Evolutionary conservation across 1,139 yeast species (phyloP).

Genomic region (Kazachstania sp.): DNA sequence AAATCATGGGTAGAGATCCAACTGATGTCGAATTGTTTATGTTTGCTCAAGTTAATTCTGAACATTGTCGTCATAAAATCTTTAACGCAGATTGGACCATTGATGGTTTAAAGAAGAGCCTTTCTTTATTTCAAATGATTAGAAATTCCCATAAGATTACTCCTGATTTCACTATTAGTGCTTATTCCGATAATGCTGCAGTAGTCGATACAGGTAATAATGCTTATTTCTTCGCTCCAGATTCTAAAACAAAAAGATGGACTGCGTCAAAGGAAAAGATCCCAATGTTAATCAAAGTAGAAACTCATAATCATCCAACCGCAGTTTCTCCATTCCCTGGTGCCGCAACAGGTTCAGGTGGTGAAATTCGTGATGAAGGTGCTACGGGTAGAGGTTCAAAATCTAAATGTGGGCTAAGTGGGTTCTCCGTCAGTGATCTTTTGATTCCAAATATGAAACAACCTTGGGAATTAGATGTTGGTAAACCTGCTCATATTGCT

Average conservation of each 20-base stretch:
- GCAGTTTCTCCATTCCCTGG: slow-evolving; percentile 99
- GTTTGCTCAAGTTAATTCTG: slow-evolving; percentile 99
- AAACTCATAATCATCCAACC: slow-evolving; percentile 98
- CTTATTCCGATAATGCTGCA: slow-evolving; percentile 98
- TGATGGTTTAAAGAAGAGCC: slow-evolving; percentile 67
- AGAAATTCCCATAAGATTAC: slow-evolving; percentile 80
- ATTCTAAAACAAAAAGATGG: slow-evolving; percentile 66
- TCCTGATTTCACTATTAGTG: slow-evolving; percentile 81
- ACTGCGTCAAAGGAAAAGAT: slow-evolving; percentile 64
- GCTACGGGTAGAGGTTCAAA: slow-evolving; percentile 98
- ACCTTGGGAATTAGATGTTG: slow-evolving; percentile 88
- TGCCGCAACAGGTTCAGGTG: slow-evolving; percentile 99
- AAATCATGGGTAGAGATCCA: slow-evolving; percentile 77
- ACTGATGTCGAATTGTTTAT: slow-evolving; percentile 96
- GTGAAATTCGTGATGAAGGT: slow-evolving; percentile 99
- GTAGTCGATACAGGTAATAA: slow-evolving; percentile 73
- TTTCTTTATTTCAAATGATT: slow-evolving; percentile 86
- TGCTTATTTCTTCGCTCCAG: slow-evolving; percentile 73
- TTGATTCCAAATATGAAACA: slow-evolving; percentile 76
- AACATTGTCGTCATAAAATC: slow-evolving; percentile 98
- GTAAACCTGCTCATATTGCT: slow-evolving; percentile 90
- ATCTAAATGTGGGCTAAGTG: slow-evolving; percentile 92
- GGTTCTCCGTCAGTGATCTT: slow-evolving; percentile 87
- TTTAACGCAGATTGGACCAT: slow-evolving; percentile 98
- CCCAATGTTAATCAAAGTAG: slow-evolving; percentile 89